A percentile compares a stretch with the other conserved stretches of the same genome.
Evolutionary conservation across 768 basidiomycete genomes (phyloP).

Genomic region (Psilocybe tampanensis): DNA sequence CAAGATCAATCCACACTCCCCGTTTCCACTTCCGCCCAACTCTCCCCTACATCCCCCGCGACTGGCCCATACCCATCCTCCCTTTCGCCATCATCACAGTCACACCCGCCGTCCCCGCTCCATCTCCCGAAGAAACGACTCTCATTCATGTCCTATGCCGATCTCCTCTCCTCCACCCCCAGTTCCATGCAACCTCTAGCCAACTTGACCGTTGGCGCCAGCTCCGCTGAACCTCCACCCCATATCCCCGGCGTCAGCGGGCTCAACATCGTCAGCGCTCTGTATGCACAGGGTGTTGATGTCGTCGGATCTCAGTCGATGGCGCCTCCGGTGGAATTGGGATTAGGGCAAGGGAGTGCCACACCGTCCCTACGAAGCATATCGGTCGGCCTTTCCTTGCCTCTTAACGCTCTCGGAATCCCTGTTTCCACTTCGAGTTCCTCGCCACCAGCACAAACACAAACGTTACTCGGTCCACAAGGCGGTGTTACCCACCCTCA

Average conservation of each 20-base stretch:
- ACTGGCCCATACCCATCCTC: constrained; percentile 10
- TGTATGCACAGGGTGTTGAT: not conserved
- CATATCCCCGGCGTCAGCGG: constrained; percentile 70
- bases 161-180: constrained; percentile 80
- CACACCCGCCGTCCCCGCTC: constrained; percentile 45
- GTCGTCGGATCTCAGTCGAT: not conserved
- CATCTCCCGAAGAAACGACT: constrained; percentile 63
- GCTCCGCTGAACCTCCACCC: constrained; percentile 63
- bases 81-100: constrained; percentile 28
- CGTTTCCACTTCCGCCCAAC: constrained; percentile 1
- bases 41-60: not conserved
- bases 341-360: not conserved
- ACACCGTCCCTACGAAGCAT: not conserved
- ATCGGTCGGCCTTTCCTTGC: not conserved
- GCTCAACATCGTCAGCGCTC: constrained; percentile 24
- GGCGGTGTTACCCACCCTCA: constrained; percentile 30
- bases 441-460: not conserved
- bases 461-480: constrained; percentile 1
- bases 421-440: not conserved
- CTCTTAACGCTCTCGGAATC: not conserved
- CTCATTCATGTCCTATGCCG: constrained; percentile 88
- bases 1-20: not conserved
- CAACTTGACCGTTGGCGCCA: constrained; percentile 66
- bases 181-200: constrained; percentile 71
- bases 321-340: too few species aligned